Evolutionary conservation across 169 alveolate species (phyloP).

Genomic region (Cryptosporidium meleagridis): DNA sequence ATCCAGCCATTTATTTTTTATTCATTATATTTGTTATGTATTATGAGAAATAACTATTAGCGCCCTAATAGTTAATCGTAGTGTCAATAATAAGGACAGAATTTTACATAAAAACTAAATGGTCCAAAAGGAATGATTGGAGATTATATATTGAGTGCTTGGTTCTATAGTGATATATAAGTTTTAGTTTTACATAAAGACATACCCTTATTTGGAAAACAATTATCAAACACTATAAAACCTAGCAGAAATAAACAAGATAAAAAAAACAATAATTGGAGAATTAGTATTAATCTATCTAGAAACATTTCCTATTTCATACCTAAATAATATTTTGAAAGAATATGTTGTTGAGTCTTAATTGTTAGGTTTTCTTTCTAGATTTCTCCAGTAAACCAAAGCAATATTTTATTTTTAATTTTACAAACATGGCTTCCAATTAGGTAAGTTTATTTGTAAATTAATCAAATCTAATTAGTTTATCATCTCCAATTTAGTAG

Average conservation of each 20-base stretch:
- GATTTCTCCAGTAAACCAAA: slow-evolving; percentile 25
- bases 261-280: not conserved
- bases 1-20: not conserved
- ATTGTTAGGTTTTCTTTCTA: not conserved
- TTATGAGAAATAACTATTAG: not conserved
- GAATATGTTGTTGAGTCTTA: not conserved
- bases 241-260: not conserved
- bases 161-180: too few species aligned
- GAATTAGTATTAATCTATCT: not conserved
- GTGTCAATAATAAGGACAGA: not conserved
- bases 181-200: not conserved
- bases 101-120: not conserved
- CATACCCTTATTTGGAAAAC: too few species aligned
- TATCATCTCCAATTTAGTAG: not conserved
- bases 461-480: not conserved
- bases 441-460: not conserved
- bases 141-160: not conserved
- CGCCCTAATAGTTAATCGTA: not conserved
- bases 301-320: not conserved
- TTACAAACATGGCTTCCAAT: not conserved
- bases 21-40: not conserved
- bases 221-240: not conserved
- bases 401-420: slow-evolving; percentile 16
- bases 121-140: not conserved
- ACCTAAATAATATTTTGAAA: not conserved